Percentiles rank a stretch among this genome's conserved stretches.
These are phyloP conservation scores for Gnetum montanum DNA, from an alignment of 75 land plant species.

Conservation along the genomic window DNA sequence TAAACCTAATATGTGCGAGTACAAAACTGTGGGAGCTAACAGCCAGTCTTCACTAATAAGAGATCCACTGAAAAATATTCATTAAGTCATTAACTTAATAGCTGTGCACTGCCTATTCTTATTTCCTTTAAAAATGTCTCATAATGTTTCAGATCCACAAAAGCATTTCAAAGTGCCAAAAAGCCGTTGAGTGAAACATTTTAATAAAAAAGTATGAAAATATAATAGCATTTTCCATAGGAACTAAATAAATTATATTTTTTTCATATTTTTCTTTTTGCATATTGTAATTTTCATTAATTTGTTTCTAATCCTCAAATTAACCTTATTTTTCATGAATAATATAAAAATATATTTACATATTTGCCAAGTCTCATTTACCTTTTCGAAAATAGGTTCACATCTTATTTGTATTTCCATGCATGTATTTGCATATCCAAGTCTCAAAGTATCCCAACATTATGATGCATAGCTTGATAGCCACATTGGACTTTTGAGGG, in stretches of 20 bases:
- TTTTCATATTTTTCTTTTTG: neutral
- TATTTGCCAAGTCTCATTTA: neutral
- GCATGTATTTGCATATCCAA: neutral
- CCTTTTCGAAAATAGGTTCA: neutral
- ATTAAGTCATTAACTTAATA: neutral
- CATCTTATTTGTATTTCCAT: neutral
- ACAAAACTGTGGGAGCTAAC: neutral
- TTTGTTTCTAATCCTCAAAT: neutral
- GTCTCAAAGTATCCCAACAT: neutral
- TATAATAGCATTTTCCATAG: neutral
- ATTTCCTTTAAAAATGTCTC: neutral
- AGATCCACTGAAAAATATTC: neutral
- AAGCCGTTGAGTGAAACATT: neutral
- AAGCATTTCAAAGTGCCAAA: neutral
- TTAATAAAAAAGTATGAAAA: neutral
- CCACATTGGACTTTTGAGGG: neutral
- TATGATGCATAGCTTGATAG: neutral
- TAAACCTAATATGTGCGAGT: neutral
- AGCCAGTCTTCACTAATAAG: neutral
- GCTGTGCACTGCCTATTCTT: no score
- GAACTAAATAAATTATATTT: no score
- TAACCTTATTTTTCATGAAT: neutral
- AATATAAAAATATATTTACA: neutral
- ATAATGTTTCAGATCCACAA: neutral
- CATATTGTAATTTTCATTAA: no score